Conservation (phyloP, 2,329 filamentous ascomycete species). For the Neofusicoccum umdonicola region DNA sequence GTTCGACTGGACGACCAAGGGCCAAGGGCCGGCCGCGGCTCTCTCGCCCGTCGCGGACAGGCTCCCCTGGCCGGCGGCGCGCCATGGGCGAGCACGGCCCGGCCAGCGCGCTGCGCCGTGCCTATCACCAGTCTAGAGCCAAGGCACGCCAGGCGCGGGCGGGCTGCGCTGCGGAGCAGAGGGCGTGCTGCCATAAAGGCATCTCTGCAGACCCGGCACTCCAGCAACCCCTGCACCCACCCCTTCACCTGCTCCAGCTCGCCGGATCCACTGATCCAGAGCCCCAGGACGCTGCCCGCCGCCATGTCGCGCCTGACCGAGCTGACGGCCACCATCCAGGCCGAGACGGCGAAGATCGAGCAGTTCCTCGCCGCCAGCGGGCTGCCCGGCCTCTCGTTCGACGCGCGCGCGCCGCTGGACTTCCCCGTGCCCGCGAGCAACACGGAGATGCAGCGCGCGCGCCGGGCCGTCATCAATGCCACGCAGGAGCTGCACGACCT, state of each 20-base stretch:
- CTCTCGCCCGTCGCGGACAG: background rate
- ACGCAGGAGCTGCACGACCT: constrained; percentile 24
- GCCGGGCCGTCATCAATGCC: constrained; percentile 22
- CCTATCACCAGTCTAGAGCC: background rate
- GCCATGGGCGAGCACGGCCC: background rate
- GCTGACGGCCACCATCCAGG: constrained; percentile 20
- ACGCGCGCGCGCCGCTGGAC: constrained; percentile 19
- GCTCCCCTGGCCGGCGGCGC: background rate
- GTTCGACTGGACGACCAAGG: background rate
- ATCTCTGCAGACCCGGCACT: constrained; percentile 7
- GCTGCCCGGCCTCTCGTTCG: constrained; percentile 20
- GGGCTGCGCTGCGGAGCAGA: background rate
- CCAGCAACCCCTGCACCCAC: background rate
- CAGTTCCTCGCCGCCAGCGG: constrained; percentile 19
- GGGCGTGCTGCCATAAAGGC: constrained; percentile 9
- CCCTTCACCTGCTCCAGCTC: background rate
- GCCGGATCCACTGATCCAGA: background rate
- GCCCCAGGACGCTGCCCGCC: background rate
- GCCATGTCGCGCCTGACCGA: constrained; percentile 17
- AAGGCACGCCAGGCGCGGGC: background rate
- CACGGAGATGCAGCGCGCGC: constrained; percentile 21
- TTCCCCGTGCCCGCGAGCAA: constrained; percentile 20
- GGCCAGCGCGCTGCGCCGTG: background rate
- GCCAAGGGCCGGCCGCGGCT: background rate
- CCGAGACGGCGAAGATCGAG: constrained; percentile 22